Percentiles rank a stretch among this genome's conserved stretches.
Evolutionary conservation across 495 filamentous ascomycete species (phyloP).

Genomic region (Penicillium maclennaniae): DNA sequence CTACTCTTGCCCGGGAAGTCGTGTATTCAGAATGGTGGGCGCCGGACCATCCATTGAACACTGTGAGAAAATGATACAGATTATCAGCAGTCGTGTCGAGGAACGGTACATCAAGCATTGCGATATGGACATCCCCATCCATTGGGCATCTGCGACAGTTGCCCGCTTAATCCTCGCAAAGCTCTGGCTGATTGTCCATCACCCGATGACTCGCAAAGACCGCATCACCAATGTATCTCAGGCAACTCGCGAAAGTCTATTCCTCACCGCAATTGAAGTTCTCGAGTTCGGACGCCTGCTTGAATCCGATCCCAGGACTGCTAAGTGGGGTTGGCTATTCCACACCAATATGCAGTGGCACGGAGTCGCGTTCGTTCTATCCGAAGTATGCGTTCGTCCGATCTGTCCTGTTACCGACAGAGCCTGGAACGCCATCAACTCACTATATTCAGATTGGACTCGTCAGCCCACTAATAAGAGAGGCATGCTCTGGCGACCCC

Average conservation of each 20-base stretch:
- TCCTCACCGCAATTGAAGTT: constrained; percentile 70
- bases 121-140: constrained; percentile 57
- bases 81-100: constrained; percentile 61
- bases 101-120: constrained; percentile 49
- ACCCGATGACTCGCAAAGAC: constrained; percentile 51
- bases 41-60: constrained; percentile 39
- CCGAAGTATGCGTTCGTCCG: constrained; percentile 73
- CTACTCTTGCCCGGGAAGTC: constrained; percentile 27
- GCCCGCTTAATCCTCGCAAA: constrained; percentile 65
- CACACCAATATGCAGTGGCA: constrained; percentile 81
- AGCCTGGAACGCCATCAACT: constrained; percentile 72
- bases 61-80: constrained; percentile 58
- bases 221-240: constrained; percentile 40
- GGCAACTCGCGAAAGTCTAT: constrained; percentile 66
- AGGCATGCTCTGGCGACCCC: constrained; percentile 68
- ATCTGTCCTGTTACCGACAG: constrained; percentile 68
- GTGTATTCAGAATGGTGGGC: constrained; percentile 18
- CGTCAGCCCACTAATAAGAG: constrained; percentile 51
- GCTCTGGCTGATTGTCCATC: constrained; percentile 60
- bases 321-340: constrained; percentile 78
- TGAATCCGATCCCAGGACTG: constrained; percentile 57
- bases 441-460: constrained; percentile 53
- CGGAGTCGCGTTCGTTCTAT: constrained; percentile 67
- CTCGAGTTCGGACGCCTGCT: constrained; percentile 68
- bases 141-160: constrained; percentile 69